Conservation (phyloP, 129 eudicot species). For the Apium graveolens region DNA sequence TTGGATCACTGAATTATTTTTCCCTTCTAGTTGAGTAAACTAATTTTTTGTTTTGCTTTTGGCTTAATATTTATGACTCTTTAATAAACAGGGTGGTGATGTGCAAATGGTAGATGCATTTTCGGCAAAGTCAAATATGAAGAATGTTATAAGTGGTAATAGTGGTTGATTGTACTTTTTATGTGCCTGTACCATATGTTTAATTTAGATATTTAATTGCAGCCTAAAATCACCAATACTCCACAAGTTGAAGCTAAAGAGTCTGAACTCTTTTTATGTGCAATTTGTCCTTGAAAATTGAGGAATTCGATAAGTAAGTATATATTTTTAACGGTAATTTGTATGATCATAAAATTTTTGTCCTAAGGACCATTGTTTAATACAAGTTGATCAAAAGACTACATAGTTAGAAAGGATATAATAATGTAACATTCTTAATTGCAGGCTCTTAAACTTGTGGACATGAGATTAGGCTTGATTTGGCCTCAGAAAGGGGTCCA, state of each 20-base stretch:
- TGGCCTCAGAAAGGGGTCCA: too few relatives aligned
- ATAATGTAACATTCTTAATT: too few relatives aligned
- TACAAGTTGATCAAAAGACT: too few relatives aligned
- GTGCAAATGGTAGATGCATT: not conserved
- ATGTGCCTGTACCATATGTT: not conserved
- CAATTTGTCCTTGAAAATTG: slow-evolving; percentile 41
- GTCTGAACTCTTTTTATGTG: slow-evolving; percentile 64
- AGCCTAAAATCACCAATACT: slow-evolving; percentile 66
- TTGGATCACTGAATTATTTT: not conserved
- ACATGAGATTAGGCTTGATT: too few relatives aligned
- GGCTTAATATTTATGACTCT: not conserved
- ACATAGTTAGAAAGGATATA: too few relatives aligned
- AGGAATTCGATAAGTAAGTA: slow-evolving; percentile 62
- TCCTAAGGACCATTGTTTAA: slow-evolving; percentile 9
- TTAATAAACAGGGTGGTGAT: not conserved
- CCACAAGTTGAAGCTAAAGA: slow-evolving; percentile 48
- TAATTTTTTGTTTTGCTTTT: not conserved
- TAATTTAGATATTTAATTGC: slow-evolving; percentile 1
- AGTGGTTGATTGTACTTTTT: not conserved
- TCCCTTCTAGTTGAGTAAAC: not conserved
- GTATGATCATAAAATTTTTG: not conserved
- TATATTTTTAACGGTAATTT: not conserved
- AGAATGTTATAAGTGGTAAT: not conserved
- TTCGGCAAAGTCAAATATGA: slow-evolving; percentile 3
- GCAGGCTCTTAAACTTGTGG: too few relatives aligned